Percentiles rank a stretch among this genome's conserved stretches.
phyloP scores from a whole-genome alignment of 2,329 filamentous ascomycete genomes.

The Colletotrichum sublineola region DNA sequence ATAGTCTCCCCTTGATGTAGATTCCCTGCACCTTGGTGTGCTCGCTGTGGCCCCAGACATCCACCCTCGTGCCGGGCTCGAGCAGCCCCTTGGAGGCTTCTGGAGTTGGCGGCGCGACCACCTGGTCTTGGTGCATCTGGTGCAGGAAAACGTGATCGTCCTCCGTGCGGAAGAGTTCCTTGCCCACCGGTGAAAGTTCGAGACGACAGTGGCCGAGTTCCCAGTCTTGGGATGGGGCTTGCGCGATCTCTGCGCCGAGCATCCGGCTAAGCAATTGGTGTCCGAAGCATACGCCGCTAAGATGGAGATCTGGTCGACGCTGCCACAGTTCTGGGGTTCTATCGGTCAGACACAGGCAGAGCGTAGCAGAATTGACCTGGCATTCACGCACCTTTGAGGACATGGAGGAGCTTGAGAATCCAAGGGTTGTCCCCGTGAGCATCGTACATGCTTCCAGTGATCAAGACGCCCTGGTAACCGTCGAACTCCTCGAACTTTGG shows the following conservation, averaged over 20 bases:
- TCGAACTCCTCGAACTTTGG: conserved; percentile 66
- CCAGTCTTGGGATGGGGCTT: conserved; percentile 76
- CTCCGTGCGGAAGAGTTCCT: conserved; percentile 75
- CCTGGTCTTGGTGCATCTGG: conserved; percentile 85
- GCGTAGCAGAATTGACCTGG: no score
- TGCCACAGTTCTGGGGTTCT: conserved; percentile 60
- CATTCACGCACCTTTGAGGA: conserved; percentile 57
- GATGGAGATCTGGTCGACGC: conserved; percentile 62
- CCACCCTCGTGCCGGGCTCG: conserved; percentile 55
- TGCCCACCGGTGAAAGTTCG: conserved; percentile 73
- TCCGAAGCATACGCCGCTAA: conserved; percentile 85
- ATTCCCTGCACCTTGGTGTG: conserved; percentile 80
- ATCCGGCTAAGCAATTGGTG: conserved; percentile 84
- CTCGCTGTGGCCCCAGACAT: conserved; percentile 73
- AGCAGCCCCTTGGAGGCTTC: conserved; percentile 59
- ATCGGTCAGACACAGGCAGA: background rate
- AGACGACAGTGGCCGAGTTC: conserved; percentile 78
- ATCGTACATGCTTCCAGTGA: conserved; percentile 78
- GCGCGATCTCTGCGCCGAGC: conserved; percentile 75
- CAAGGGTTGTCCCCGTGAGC: conserved; percentile 79
- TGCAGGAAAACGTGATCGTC: conserved; percentile 68
- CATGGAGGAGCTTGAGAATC: conserved; percentile 77
- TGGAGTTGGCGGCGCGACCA: conserved; percentile 70
- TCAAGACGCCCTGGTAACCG: conserved; percentile 78
- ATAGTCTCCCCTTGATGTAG: conserved; percentile 73